Percentiles rank a stretch among this genome's conserved stretches.
Conservation (phyloP, 2,329 filamentous ascomycete species). For the Penicillium sp. region DNA sequence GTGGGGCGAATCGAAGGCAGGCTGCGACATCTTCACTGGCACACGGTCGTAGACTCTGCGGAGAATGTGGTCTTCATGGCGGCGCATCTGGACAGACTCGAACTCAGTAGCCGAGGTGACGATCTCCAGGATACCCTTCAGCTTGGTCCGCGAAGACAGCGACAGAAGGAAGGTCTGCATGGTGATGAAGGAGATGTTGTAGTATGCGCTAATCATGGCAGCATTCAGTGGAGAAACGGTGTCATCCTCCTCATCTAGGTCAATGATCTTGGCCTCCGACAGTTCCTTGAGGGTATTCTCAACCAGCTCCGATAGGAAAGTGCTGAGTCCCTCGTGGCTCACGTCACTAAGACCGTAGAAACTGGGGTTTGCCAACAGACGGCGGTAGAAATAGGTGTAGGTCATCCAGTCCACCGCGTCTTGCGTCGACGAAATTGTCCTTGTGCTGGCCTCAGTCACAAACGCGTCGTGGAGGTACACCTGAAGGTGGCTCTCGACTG, state of each 20-base stretch:
- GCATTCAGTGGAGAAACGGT: conserved; percentile 87
- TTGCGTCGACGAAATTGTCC: conserved; percentile 92
- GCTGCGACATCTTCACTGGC: conserved; percentile 91
- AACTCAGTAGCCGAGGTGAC: conserved; percentile 97
- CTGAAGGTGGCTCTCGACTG: conserved; percentile 92
- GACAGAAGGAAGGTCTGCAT: conserved; percentile 99
- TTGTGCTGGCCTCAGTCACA: conserved; percentile 94
- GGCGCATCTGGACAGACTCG: conserved; percentile 88
- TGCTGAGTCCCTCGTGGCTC: conserved; percentile 90
- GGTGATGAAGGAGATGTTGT: conserved; percentile 98
- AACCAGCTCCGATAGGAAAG: conserved; percentile 90
- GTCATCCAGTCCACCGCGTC: conserved; percentile 98
- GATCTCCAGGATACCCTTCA: conserved; percentile 96
- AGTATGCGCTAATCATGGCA: conserved; percentile 98
- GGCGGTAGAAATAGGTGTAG: conserved; percentile 97
- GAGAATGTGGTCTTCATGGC: conserved; percentile 86
- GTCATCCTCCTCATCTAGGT: conserved; percentile 93
- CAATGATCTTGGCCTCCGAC: conserved; percentile 90
- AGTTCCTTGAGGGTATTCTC: conserved; percentile 91
- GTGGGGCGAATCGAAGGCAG: conserved; percentile 87
- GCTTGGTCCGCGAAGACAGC: conserved; percentile 82
- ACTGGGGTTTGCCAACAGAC: conserved; percentile 91
- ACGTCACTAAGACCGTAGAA: conserved; percentile 91
- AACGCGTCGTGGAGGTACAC: conserved; percentile 94
- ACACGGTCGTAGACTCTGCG: conserved; percentile 92